phyloP scores from a whole-genome alignment of 2,329 filamentous ascomycete species.

The Alternaria sp. region DNA sequence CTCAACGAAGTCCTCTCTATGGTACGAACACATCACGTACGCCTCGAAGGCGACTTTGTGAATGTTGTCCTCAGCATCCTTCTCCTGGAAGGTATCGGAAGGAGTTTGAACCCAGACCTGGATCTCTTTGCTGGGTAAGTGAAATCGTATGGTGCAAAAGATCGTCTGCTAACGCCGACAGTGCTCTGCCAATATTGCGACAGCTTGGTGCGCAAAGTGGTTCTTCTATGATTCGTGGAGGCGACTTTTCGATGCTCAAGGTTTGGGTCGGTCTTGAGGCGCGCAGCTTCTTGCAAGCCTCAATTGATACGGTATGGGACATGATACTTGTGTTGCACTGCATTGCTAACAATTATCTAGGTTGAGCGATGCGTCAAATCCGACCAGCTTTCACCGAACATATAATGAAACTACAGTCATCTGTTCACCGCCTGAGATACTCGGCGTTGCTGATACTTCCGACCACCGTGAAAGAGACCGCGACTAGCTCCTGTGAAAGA shows the following conservation, averaged over 20 bases:
- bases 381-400: conserved; percentile 85
- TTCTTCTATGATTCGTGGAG: conserved; percentile 60
- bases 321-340: not conserved
- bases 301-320: conserved; percentile 79
- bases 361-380: conserved; percentile 91
- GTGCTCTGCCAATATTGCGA: conserved; percentile 87
- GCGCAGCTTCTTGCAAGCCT: conserved; percentile 86
- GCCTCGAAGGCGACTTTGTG: conserved; percentile 96
- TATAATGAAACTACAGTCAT: conserved; percentile 58
- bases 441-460: not conserved
- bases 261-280: conserved; percentile 93
- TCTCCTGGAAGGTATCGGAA: conserved; percentile 90
- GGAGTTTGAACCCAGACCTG: conserved; percentile 82
- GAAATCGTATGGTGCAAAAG: not conserved
- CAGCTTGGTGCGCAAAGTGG: conserved; percentile 83
- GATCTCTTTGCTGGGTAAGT: conserved; percentile 80
- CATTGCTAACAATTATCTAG: conserved; percentile 52
- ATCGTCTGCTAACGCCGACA: conserved; percentile 49
- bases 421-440: not conserved
- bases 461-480: not conserved
- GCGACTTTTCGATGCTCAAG: conserved; percentile 74
- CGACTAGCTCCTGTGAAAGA: not conserved
- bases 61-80: conserved; percentile 97
- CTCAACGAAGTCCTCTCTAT: conserved; percentile 88
- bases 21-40: conserved; percentile 91